A percentile compares a stretch with the other conserved stretches of the same genome.
Conservation (phyloP, 2,329 filamentous ascomycete species). For the Aspergillus japonicus region DNA sequence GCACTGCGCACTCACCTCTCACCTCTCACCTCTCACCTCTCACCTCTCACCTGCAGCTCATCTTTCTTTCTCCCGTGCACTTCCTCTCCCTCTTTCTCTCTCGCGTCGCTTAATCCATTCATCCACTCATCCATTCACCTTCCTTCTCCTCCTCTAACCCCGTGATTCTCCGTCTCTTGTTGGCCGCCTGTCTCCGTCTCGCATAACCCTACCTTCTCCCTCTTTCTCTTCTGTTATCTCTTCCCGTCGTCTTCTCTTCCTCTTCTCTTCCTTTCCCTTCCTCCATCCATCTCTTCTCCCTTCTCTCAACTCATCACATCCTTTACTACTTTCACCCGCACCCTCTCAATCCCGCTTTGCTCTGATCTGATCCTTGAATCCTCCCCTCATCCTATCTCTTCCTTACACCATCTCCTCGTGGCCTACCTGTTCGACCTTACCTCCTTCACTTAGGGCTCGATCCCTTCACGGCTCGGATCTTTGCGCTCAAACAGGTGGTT, state of each 20-base stretch:
- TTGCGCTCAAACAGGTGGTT: slow-evolving; percentile 36
- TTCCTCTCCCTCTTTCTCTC: slow-evolving; percentile 14
- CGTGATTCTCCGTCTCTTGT: slow-evolving; percentile 13
- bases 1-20: slow-evolving; percentile 13
- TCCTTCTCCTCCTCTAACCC: neutral
- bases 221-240: slow-evolving; percentile 15
- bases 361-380: slow-evolving; percentile 12
- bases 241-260: slow-evolving; percentile 13
- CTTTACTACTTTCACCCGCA: slow-evolving; percentile 11
- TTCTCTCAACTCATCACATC: slow-evolving; percentile 18
- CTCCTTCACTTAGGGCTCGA: neutral
- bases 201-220: slow-evolving; percentile 13
- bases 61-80: slow-evolving; percentile 1
- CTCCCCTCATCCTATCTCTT: slow-evolving; percentile 10
- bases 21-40: too few relatives aligned
- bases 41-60: slow-evolving; percentile 9
- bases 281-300: slow-evolving; percentile 8
- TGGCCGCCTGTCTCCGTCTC: slow-evolving; percentile 10
- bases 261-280: neutral
- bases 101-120: neutral
- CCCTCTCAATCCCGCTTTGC: slow-evolving; percentile 16
- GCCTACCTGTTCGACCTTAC: neutral
- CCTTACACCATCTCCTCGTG: slow-evolving; percentile 10
- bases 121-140: slow-evolving; percentile 17
- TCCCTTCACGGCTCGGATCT: slow-evolving; percentile 16